Base-by-base conservation (phyloP, 495 filamentous ascomycete species). In the Penicillium antarcticum region DNA sequence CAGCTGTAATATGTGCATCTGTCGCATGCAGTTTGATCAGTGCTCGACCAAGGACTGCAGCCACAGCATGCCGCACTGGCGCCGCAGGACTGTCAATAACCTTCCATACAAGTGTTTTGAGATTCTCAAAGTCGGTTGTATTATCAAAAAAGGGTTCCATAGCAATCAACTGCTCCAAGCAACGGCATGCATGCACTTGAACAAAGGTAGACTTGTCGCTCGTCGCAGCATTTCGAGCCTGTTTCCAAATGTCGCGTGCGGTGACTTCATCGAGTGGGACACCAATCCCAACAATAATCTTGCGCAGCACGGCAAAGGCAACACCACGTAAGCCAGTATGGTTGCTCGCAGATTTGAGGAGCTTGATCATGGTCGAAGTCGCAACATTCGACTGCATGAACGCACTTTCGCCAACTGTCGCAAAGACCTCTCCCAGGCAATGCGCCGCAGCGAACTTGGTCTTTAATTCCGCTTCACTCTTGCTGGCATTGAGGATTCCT, bases 211-310 rank as follows among this genome's bases (percentile, higher is more conserved):
- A 85, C 65, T 92, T 97, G 64, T 97, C 94, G 36, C 78, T 75
- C 1, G 84, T 80, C 9, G 88, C 87, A 48, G 85, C 81, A 67
- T 80, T 87, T 39, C 94, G 81, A 19, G 87, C 86, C 60, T 89
- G 87, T 67, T 96, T 99, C 94, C 92, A 97, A 23, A 91, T 82
- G 63, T 97, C 92, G 57, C 90, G 83, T 10, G 87, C 88, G n/a
- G 88, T 79, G 47, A 69, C 74, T 66, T 99, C 94, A 56, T 99
- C 94, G 48, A 91, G 71, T 56, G 89, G 90, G 2, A 78, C 74
- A 18, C 78, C 80, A 19, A 96, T 79, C 61, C 89, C 89, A 39
- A 73, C 77, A 9, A 84, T 73, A 3, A 95, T 79, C 70, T 92
- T 92, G 42, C 84, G 87, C 16, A 96, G 65, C 3, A 91, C 81